A percentile compares a stretch with the other conserved stretches of the same genome.
phyloP scores from a whole-genome alignment of 352 stramenopile genomes.

The Phytophthora hybrid region DNA sequence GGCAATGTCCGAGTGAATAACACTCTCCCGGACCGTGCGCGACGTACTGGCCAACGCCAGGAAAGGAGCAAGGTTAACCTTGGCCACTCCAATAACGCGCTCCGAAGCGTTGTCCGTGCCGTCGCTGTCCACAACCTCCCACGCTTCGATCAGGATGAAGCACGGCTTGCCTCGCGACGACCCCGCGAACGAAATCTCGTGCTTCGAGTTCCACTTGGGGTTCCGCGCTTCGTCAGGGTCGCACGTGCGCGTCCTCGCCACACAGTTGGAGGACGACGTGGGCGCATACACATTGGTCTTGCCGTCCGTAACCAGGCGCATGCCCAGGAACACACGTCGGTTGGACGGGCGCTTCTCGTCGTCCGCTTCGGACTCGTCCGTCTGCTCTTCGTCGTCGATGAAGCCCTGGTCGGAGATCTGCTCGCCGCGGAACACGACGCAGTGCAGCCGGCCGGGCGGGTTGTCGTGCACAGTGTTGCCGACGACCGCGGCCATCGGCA shows the following conservation, averaged over 20 bases:
- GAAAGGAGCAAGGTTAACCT: slow-evolving; percentile 90
- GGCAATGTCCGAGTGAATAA: slow-evolving; percentile 87
- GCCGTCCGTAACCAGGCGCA: slow-evolving; percentile 81
- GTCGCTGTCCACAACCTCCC: slow-evolving; percentile 63
- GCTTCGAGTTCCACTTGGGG: slow-evolving; percentile 86
- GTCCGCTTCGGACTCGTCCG: slow-evolving; percentile 51
- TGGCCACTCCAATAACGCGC: slow-evolving; percentile 83
- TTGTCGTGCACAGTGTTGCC: slow-evolving; percentile 86
- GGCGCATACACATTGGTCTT: slow-evolving; percentile 91
- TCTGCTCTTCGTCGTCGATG: slow-evolving; percentile 60
- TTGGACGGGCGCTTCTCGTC: slow-evolving; percentile 47
- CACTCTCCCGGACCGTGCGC: slow-evolving; percentile 82
- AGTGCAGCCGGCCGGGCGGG: slow-evolving; percentile 72
- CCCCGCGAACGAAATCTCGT: slow-evolving; percentile 78
- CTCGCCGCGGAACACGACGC: slow-evolving; percentile 84
- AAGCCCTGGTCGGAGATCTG: slow-evolving; percentile 79
- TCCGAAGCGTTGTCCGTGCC: slow-evolving; percentile 54
- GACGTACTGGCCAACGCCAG: slow-evolving; percentile 84
- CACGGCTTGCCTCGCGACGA: slow-evolving; percentile 80
- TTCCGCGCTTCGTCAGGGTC: slow-evolving; percentile 61
- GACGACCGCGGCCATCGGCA: slow-evolving; percentile 85
- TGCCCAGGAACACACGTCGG: slow-evolving; percentile 66
- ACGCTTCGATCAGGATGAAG: slow-evolving; percentile 90
- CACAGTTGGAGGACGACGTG: slow-evolving; percentile 75
- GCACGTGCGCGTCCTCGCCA: slow-evolving; percentile 70